Conservation (phyloP, 202 grass and related monocot species). For the Saccharum hybrid region DNA sequence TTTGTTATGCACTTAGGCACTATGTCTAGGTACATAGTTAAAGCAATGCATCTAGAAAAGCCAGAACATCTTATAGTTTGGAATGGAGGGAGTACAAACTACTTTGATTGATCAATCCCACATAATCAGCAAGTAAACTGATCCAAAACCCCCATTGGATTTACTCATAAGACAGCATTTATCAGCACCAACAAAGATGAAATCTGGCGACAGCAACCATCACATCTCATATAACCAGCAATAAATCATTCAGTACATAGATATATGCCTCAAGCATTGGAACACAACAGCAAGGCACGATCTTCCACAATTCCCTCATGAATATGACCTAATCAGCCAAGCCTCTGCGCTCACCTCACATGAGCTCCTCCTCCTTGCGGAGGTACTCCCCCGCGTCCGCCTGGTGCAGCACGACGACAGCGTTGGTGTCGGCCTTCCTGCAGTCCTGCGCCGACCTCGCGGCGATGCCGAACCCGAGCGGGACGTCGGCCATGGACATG, state of each 20-base stretch:
- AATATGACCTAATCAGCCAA: background rate
- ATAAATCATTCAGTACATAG: slow-evolving; percentile 34
- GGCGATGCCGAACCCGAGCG: slow-evolving; percentile 75
- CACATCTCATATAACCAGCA: background rate
- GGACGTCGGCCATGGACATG: slow-evolving; percentile 84
- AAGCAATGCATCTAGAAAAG: too few relatives aligned
- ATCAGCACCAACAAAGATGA: background rate
- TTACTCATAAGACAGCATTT: background rate
- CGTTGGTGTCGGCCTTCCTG: slow-evolving; percentile 80
- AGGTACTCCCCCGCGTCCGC: slow-evolving; percentile 79
- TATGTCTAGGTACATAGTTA: too few relatives aligned
- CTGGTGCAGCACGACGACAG: slow-evolving; percentile 80
- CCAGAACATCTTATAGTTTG: too few relatives aligned
- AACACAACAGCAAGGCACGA: background rate
- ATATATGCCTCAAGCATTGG: background rate
- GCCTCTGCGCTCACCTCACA: slow-evolving; percentile 50
- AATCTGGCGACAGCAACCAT: background rate
- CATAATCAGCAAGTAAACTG: background rate
- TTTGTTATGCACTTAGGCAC: too few relatives aligned
- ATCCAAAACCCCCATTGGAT: background rate
- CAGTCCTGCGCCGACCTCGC: slow-evolving; percentile 80
- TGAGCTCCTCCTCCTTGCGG: slow-evolving; percentile 80
- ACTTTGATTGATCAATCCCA: background rate
- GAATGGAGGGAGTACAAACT: too few relatives aligned
- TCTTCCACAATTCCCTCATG: background rate